phyloP scores from a whole-genome alignment of 176 grass and related monocot genomes.

The Rhynchospora tenuis region DNA sequence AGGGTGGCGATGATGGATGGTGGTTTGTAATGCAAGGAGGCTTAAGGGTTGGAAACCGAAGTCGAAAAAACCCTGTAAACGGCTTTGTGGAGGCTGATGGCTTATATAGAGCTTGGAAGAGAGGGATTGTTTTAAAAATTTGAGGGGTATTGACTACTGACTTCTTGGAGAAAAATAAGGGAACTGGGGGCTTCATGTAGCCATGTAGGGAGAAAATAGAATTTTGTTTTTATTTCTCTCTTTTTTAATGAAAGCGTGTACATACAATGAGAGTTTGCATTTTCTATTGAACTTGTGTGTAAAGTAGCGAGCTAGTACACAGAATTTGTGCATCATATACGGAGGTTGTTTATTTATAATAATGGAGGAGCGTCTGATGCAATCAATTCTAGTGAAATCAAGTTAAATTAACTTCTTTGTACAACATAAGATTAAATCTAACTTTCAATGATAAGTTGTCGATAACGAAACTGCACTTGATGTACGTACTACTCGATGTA shows the following conservation, averaged over 20 bases:
- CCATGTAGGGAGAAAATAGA: not conserved
- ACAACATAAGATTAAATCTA: too few species aligned
- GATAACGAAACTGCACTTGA: too few species aligned
- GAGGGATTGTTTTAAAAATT: not conserved
- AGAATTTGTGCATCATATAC: not conserved
- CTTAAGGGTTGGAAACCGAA: slow-evolving; percentile 4
- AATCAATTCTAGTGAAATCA: too few species aligned
- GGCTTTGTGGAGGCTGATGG: not conserved
- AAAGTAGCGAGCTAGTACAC: not conserved
- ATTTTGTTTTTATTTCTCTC: not conserved
- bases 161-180: not conserved
- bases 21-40: not conserved
- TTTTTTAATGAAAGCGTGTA: not conserved
- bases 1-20: not conserved
- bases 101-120: slow-evolving; percentile 6
- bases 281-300: not conserved
- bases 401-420: too few species aligned
- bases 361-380: too few species aligned
- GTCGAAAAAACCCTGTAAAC: slow-evolving; percentile 21
- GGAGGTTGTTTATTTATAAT: not conserved
- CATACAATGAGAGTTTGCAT: not conserved
- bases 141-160: slow-evolving; percentile 6
- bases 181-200: not conserved
- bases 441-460: too few species aligned
- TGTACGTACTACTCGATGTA: too few species aligned